phyloP scores from a whole-genome alignment of 1,139 yeast species.

The Suhomyces bribrorum region DNA sequence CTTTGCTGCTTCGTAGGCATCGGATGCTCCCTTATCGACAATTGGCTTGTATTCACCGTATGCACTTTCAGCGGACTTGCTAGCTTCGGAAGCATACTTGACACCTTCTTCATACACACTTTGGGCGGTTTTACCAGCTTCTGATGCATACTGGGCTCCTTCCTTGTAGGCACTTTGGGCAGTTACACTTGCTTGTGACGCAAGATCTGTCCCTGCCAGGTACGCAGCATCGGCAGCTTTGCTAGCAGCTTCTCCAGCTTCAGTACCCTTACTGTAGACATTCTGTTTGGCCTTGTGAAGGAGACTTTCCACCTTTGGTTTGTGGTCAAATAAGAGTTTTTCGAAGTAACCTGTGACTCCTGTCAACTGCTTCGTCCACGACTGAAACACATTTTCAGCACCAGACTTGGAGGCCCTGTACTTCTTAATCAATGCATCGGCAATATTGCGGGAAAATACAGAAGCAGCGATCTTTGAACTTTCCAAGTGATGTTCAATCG shows the following conservation, averaged over 20 bases:
- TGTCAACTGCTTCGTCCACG: slow-evolving; percentile 20
- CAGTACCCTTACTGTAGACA: slow-evolving; percentile 7
- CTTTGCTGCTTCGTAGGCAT: slow-evolving; percentile 5
- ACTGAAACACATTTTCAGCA: slow-evolving; percentile 22
- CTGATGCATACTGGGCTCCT: slow-evolving; percentile 6
- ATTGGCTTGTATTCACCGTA: slow-evolving; percentile 12
- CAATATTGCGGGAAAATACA: slow-evolving; percentile 10
- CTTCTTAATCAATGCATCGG: slow-evolving; percentile 10
- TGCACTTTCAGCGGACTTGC: slow-evolving; percentile 8
- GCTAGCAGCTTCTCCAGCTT: slow-evolving; percentile 9
- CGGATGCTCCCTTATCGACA: slow-evolving; percentile 4
- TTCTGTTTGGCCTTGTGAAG: slow-evolving; percentile 7
- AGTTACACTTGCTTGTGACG: slow-evolving; percentile 7
- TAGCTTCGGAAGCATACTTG: slow-evolving; percentile 4
- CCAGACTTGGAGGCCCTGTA: slow-evolving; percentile 16
- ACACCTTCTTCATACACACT: slow-evolving; percentile 2
- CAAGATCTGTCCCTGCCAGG: slow-evolving; percentile 8
- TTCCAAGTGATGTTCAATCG: slow-evolving; percentile 17
- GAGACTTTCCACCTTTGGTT: slow-evolving; percentile 13
- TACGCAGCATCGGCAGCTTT: slow-evolving; percentile 5
- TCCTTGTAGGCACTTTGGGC: slow-evolving; percentile 14
- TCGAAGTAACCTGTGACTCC: slow-evolving; percentile 13
- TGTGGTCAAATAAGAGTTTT: slow-evolving; percentile 11
- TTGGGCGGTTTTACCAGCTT: slow-evolving; percentile 6
- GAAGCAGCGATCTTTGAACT: slow-evolving; percentile 22